Percentiles rank a stretch among this genome's conserved stretches.
These are phyloP conservation scores for Trichoderma guizhouense DNA, from an alignment of 2,329 filamentous ascomycete genomes.

Conservation along the genomic window DNA sequence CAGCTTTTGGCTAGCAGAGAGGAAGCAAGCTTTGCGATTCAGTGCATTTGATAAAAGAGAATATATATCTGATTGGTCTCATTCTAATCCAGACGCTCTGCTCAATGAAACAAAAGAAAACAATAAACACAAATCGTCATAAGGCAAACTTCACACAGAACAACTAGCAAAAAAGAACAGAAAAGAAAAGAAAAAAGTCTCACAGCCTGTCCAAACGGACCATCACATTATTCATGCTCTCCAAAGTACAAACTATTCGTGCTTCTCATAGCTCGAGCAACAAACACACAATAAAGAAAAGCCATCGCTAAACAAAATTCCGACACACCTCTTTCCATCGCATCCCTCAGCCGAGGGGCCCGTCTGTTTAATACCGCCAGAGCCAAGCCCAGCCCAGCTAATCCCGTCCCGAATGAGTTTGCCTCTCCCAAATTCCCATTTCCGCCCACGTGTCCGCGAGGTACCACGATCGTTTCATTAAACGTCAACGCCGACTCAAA, in stretches of 20 bases:
- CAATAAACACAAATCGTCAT: not conserved
- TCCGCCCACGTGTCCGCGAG: not conserved
- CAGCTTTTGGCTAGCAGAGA: not conserved
- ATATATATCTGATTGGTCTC: not conserved
- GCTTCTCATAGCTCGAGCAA: not conserved
- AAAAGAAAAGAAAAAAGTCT: not conserved
- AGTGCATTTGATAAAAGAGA: too few relatives aligned
- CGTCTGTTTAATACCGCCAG: not conserved
- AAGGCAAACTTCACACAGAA: not conserved
- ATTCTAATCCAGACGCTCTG: not conserved
- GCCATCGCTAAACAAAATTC: not conserved
- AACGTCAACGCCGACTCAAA: constrained; percentile 8
- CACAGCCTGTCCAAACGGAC: not conserved
- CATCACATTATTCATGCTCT: constrained; percentile 4
- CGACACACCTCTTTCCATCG: not conserved
- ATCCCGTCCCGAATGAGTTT: constrained; percentile 2
- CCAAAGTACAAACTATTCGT: not conserved
- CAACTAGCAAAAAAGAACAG: not conserved
- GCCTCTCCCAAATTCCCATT: constrained; percentile 8
- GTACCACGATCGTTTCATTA: constrained; percentile 12
- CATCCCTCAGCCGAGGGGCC: not conserved
- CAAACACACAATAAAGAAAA: not conserved
- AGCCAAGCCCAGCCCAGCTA: constrained; percentile 8
- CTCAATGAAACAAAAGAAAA: not conserved
- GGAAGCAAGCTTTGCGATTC: too few relatives aligned